A percentile compares a stretch with the other conserved stretches of the same genome.
Evolutionary conservation across 345 rosid genomes (phyloP).

Genomic region (Cochlearia excelsa): DNA sequence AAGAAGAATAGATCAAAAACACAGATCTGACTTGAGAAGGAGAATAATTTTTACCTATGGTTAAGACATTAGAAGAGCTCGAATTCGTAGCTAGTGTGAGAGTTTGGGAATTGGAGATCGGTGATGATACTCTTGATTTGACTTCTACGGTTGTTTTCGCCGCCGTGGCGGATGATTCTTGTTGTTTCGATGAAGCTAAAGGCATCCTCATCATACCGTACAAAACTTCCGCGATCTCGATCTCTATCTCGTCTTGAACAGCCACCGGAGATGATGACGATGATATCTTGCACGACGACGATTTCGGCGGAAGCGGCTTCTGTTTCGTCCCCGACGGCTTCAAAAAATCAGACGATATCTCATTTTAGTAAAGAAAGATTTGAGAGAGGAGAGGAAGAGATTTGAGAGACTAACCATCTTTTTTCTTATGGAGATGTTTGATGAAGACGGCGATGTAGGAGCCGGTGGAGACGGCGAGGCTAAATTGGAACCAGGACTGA

Average conservation of each 20-base stretch:
- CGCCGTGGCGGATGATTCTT: slow-evolving; percentile 35
- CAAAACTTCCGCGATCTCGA: slow-evolving; percentile 95
- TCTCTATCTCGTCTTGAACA: slow-evolving; percentile 94
- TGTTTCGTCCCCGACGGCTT: slow-evolving; percentile 76
- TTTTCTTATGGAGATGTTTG: slow-evolving; percentile 71
- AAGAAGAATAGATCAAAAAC: neutral
- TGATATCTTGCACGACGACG: slow-evolving; percentile 54
- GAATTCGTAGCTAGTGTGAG: slow-evolving; percentile 55
- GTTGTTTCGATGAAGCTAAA: slow-evolving; percentile 60
- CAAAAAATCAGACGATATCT: slow-evolving; percentile 33
- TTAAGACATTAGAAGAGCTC: slow-evolving; percentile 53
- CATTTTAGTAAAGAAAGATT: slow-evolving; percentile 13
- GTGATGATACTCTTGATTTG: slow-evolving; percentile 87
- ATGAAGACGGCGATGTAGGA: slow-evolving; percentile 84
- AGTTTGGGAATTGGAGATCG: slow-evolving; percentile 63
- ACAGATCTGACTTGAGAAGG: slow-evolving; percentile 8
- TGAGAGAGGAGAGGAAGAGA: neutral
- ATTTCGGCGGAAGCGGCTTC: slow-evolving; percentile 61
- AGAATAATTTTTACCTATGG: slow-evolving; percentile 52
- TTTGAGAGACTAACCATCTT: slow-evolving; percentile 59
- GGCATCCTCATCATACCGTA: slow-evolving; percentile 94
- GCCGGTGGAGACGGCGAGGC: slow-evolving; percentile 65
- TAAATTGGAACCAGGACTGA: slow-evolving; percentile 45
- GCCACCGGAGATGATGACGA: slow-evolving; percentile 48
- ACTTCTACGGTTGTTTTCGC: slow-evolving; percentile 31